phyloP scores from a whole-genome alignment of 2,329 filamentous ascomycete genomes.

The Aulographum hederae region DNA sequence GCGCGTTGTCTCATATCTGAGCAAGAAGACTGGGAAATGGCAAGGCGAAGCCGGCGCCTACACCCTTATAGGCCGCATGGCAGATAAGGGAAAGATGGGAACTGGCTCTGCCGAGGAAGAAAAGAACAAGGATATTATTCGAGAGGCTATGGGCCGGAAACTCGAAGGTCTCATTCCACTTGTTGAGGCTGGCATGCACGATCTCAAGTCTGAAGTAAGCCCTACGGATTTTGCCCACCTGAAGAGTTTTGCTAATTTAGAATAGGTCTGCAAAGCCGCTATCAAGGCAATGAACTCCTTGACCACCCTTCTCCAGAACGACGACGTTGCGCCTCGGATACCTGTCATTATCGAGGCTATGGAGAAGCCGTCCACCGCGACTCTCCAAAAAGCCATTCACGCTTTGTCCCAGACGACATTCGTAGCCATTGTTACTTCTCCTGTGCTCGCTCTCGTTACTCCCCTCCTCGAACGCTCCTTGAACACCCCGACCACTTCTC shows the following conservation, averaged over 20 bases:
- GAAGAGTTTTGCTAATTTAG: slow-evolving; percentile 6
- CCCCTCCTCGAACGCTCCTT: slow-evolving; percentile 86
- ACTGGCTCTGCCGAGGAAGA: slow-evolving; percentile 74
- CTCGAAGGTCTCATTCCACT: slow-evolving; percentile 77
- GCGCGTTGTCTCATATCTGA: slow-evolving; percentile 54
- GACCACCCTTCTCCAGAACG: slow-evolving; percentile 81
- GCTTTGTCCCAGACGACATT: slow-evolving; percentile 97
- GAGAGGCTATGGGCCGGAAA: slow-evolving; percentile 77
- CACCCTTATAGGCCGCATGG: slow-evolving; percentile 77
- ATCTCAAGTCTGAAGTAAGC: slow-evolving; percentile 73
- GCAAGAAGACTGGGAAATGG: slow-evolving; percentile 84
- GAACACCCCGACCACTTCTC: slow-evolving; percentile 75
- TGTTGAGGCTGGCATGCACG: slow-evolving; percentile 87
- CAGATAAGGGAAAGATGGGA: slow-evolving; percentile 79
- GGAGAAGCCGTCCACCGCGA: slow-evolving; percentile 79
- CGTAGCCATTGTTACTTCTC: slow-evolving; percentile 86
- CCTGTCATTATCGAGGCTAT: slow-evolving; percentile 86
- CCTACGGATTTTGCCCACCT: neutral
- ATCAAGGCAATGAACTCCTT: slow-evolving; percentile 80
- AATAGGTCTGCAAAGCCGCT: slow-evolving; percentile 57
- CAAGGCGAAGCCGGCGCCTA: slow-evolving; percentile 83
- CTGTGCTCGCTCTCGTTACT: slow-evolving; percentile 83
- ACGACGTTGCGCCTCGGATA: slow-evolving; percentile 85
- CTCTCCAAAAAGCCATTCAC: slow-evolving; percentile 88
- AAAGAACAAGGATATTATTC: slow-evolving; percentile 69